These are phyloP conservation scores for Hansenula sp. DNA, from an alignment of 1,139 yeast species.

Conservation along the genomic window DNA sequence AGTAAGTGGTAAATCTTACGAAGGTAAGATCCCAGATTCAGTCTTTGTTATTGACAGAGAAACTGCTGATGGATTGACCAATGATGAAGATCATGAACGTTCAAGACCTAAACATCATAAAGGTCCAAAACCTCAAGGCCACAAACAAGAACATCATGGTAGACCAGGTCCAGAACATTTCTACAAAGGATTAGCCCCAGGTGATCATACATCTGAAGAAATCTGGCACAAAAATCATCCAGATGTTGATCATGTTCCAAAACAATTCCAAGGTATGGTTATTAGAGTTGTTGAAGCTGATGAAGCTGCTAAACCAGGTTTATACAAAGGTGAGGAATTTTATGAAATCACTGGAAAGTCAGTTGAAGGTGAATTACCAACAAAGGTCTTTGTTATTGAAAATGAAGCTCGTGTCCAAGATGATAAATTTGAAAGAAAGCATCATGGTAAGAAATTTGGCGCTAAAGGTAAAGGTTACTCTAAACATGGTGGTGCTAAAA, in stretches of 20 bases:
- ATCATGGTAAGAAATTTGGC: too few species aligned
- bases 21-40: neutral
- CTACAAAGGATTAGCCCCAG: constrained; percentile 2
- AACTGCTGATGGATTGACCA: too few species aligned
- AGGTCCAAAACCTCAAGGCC: constrained; percentile 1
- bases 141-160: constrained; percentile 2
- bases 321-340: neutral
- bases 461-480: too few species aligned
- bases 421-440: neutral
- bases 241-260: constrained; percentile 4
- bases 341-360: neutral
- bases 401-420: neutral
- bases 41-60: neutral
- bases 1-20: neutral
- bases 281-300: constrained; percentile 32
- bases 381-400: neutral
- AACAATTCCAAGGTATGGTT: constrained; percentile 28
- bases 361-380: neutral
- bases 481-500: too few species aligned
- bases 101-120: too few species aligned
- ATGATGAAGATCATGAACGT: too few species aligned
- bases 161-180: too few species aligned
- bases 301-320: neutral
- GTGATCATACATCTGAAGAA: constrained; percentile 5
- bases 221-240: constrained; percentile 5